Percentiles rank a stretch among this genome's conserved stretches.
Conservation (phyloP, 495 filamentous ascomycete genomes). For the Hypoxylon perforatum region DNA sequence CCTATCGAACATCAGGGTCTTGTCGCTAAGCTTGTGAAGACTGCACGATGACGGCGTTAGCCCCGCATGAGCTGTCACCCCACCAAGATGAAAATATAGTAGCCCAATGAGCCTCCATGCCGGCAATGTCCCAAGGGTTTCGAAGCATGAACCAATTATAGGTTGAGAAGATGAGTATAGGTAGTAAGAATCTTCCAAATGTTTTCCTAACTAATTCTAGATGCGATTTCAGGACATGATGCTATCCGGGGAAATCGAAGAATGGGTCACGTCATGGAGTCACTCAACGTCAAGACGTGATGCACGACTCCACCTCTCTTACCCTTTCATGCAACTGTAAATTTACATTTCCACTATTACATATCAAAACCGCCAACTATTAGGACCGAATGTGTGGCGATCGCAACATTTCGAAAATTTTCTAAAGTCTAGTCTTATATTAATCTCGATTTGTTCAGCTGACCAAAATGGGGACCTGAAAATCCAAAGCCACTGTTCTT, state of each 20-base stretch:
- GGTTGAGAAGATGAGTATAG: not conserved
- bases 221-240: too few relatives aligned
- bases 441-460: too few relatives aligned
- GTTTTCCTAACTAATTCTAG: too few relatives aligned
- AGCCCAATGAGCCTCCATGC: conserved; percentile 27
- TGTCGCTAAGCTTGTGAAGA: conserved; percentile 10
- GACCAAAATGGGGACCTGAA: too few relatives aligned
- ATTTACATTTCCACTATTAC: conserved; percentile 26
- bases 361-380: not conserved
- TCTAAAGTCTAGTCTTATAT: too few relatives aligned
- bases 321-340: conserved; percentile 6
- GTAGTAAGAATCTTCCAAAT: too few relatives aligned
- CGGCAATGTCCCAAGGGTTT: conserved; percentile 19
- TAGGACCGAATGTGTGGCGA: too few relatives aligned
- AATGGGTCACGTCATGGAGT: not conserved
- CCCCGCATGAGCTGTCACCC: conserved; percentile 26
- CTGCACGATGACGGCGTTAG: conserved; percentile 30
- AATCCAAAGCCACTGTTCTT: too few relatives aligned
- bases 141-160: not conserved
- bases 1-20: conserved; percentile 25
- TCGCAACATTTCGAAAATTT: too few relatives aligned
- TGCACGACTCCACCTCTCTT: conserved; percentile 13
- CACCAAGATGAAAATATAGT: conserved; percentile 27
- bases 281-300: conserved; percentile 15
- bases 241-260: too few relatives aligned